phyloP scores from a whole-genome alignment of 169 alveolate species.

The Plasmodium knowlesi region DNA sequence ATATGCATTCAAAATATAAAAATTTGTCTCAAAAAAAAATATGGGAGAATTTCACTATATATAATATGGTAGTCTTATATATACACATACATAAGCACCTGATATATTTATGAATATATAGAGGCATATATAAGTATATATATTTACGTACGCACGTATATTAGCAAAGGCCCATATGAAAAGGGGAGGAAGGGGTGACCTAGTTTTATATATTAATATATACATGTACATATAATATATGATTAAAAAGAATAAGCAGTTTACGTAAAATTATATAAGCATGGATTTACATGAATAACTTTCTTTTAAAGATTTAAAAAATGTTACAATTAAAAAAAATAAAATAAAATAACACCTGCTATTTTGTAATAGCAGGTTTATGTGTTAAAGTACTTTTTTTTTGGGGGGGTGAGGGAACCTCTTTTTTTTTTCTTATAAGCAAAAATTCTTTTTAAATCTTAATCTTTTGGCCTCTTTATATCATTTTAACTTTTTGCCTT shows the following conservation, averaged over 20 bases:
- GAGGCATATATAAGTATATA: not conserved
- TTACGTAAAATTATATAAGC: not conserved
- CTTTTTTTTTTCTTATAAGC: not conserved
- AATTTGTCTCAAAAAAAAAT: not conserved
- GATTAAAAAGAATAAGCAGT: not conserved
- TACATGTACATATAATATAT: not conserved
- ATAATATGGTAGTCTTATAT: not conserved
- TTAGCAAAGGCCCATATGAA: not conserved
- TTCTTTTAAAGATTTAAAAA: not conserved
- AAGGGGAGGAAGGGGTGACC: not conserved
- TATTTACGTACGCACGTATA: not conserved
- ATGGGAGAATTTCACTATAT: not conserved
- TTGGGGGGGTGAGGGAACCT: not conserved
- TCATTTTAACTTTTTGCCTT: not conserved
- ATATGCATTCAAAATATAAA: not conserved
- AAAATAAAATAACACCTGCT: not conserved
- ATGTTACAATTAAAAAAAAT: not conserved
- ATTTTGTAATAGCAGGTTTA: not conserved
- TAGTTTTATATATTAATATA: not conserved
- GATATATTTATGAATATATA: not conserved
- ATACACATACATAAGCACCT: not conserved
- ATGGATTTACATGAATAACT: not conserved
- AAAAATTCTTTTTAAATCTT: not conserved
- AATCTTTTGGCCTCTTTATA: not conserved
- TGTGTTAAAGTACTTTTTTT: not conserved